Evolutionary conservation across 208 protist species (phyloP).

Genomic region (Crithidia acanthocephali): DNA sequence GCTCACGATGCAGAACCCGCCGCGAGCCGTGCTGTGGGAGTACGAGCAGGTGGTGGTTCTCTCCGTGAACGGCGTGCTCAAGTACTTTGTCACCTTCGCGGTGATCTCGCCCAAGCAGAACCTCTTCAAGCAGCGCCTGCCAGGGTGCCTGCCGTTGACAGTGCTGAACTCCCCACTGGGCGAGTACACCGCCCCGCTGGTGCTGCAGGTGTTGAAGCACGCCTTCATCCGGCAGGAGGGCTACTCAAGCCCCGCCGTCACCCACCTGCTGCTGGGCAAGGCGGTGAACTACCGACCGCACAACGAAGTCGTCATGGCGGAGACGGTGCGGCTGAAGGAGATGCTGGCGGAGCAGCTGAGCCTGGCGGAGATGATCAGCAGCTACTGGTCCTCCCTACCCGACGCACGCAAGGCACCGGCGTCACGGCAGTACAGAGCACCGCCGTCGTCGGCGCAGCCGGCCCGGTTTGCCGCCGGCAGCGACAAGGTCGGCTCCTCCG

Average conservation of each 20-base stretch:
- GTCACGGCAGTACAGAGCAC: constrained; percentile 45
- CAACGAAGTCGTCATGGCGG: constrained; percentile 72
- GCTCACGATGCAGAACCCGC: constrained; percentile 49
- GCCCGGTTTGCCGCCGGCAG: constrained; percentile 69
- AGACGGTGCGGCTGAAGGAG: constrained; percentile 63
- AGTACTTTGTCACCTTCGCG: constrained; percentile 73
- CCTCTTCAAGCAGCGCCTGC: constrained; percentile 65
- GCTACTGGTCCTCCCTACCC: constrained; percentile 63
- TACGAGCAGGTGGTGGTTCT: constrained; percentile 83
- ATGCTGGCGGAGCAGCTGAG: constrained; percentile 62
- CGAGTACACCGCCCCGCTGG: constrained; percentile 69
- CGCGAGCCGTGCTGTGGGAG: constrained; percentile 49
- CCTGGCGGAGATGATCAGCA: constrained; percentile 52
- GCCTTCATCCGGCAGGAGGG: constrained; percentile 78
- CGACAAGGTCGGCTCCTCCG: constrained; percentile 56
- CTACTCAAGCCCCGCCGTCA: constrained; percentile 53
- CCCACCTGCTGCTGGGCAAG: constrained; percentile 60
- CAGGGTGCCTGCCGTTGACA: constrained; percentile 62
- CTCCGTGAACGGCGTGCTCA: constrained; percentile 62
- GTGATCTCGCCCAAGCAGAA: constrained; percentile 69
- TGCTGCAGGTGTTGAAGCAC: constrained; percentile 87
- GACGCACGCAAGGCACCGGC: constrained; percentile 38
- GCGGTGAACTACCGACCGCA: constrained; percentile 59
- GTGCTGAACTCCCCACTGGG: constrained; percentile 78
- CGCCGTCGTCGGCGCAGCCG: constrained; percentile 64